Evolutionary conservation across 305 asterid species (phyloP).

Genomic region (Fraxinus baroniana): DNA sequence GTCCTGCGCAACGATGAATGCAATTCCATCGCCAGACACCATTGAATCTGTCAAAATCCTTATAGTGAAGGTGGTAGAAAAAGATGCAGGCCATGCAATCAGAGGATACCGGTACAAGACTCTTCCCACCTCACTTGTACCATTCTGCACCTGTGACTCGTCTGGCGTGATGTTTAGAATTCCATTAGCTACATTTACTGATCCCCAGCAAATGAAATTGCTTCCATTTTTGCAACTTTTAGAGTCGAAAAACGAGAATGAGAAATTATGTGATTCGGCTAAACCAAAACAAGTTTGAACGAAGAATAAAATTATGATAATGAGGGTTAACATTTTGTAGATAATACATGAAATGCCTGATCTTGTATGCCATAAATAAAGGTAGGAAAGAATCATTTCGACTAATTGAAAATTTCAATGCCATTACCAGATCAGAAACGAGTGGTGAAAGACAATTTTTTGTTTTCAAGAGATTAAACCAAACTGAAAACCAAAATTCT

Average conservation of each 20-base stretch:
- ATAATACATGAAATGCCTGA: not conserved
- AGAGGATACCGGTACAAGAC: conserved; percentile 48
- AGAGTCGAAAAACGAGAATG: conserved; percentile 46
- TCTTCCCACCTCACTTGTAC: conserved; percentile 47
- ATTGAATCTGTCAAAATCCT: conserved; percentile 39
- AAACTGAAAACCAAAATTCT: not conserved
- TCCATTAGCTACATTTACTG: conserved; percentile 41
- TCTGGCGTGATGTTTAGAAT: conserved; percentile 48
- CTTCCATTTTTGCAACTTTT: conserved; percentile 34
- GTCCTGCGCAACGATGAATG: conserved; percentile 56
- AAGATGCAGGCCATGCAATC: conserved; percentile 55
- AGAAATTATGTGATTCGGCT: conserved; percentile 46
- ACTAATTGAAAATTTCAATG: conserved; percentile 2
- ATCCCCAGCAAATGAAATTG: conserved; percentile 56
- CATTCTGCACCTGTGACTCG: conserved; percentile 1
- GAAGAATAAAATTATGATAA: conserved; percentile 20
- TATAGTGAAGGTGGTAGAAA: conserved; percentile 51
- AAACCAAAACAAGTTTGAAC: conserved; percentile 25
- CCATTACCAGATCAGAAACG: conserved; percentile 5
- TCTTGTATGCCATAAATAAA: conserved; percentile 12
- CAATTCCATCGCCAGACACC: conserved; percentile 54
- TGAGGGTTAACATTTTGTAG: conserved; percentile 28
- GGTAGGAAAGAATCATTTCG: not conserved
- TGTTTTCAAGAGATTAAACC: not conserved
- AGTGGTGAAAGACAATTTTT: conserved; percentile 1